Percentiles rank a stretch among this genome's conserved stretches.
These are phyloP conservation scores for Ceratocystis alfenasii DNA, from an alignment of 2,329 filamentous ascomycete genomes.

Conservation along the genomic window DNA sequence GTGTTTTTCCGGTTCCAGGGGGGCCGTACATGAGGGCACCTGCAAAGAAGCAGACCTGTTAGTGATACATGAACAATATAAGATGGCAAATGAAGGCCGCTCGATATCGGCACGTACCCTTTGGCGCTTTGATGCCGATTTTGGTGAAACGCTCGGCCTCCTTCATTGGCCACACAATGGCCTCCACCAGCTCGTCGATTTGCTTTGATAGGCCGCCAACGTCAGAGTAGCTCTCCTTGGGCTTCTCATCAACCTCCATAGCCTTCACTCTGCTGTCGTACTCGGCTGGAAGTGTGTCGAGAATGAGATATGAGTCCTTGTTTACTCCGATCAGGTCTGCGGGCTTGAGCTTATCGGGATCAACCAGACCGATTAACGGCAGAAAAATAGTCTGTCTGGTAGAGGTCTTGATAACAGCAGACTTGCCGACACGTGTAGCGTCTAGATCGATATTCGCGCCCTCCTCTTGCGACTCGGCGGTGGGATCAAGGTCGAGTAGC, in stretches of 20 bases:
- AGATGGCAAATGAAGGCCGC: neutral
- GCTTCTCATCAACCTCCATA: constrained; percentile 99
- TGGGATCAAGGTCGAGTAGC: constrained; percentile 89
- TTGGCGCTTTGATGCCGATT: constrained; percentile 98
- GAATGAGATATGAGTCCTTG: constrained; percentile 94
- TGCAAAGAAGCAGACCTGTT: constrained; percentile 30
- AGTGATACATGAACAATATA: constrained; percentile 22
- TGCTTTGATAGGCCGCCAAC: constrained; percentile 97
- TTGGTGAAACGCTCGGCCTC: constrained; percentile 98
- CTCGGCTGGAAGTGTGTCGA: constrained; percentile 92
- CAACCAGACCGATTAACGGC: constrained; percentile 89
- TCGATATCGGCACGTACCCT: constrained; percentile 54
- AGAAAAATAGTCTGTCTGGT: constrained; percentile 98
- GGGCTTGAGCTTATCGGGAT: constrained; percentile 88
- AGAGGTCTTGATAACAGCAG: constrained; percentile 97
- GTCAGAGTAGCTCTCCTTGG: constrained; percentile 96
- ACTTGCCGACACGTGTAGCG: constrained; percentile 92
- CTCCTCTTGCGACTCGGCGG: constrained; percentile 89
- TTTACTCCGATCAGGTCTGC: constrained; percentile 96
- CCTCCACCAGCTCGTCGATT: constrained; percentile 96
- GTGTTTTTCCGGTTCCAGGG: constrained; percentile 79
- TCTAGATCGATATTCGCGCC: constrained; percentile 98
- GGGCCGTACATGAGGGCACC: constrained; percentile 97
- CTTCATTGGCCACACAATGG: constrained; percentile 99
- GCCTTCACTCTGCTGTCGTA: constrained; percentile 99